These are phyloP conservation scores for Usnea hakonensis DNA, from an alignment of 495 filamentous ascomycete genomes.

Conservation along the genomic window DNA sequence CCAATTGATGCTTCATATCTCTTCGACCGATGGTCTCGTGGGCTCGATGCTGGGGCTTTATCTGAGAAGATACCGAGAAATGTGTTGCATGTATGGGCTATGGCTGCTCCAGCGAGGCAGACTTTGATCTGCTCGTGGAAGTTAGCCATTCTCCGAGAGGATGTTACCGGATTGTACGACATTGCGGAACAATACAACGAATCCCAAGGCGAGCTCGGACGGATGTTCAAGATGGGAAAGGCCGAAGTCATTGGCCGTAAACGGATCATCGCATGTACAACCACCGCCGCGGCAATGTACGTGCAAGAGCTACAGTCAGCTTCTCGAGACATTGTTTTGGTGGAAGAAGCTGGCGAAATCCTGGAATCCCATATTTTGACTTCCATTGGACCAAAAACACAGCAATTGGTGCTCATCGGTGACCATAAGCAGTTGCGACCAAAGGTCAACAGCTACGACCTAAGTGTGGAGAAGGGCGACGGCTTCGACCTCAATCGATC, in stretches of 20 bases:
- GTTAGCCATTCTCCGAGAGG: conserved; percentile 42
- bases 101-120: conserved; percentile 34
- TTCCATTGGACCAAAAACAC: conserved; percentile 48
- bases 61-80: conserved; percentile 23
- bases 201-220: conserved; percentile 32
- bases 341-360: conserved; percentile 78
- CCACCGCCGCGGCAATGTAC: conserved; percentile 64
- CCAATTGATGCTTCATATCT: conserved; percentile 45
- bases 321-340: conserved; percentile 48
- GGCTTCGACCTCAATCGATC: conserved; percentile 65
- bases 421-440: conserved; percentile 74
- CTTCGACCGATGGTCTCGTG: conserved; percentile 47
- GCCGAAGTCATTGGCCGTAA: conserved; percentile 44
- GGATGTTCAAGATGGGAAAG: conserved; percentile 39
- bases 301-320: conserved; percentile 43
- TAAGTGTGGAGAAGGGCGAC: conserved; percentile 59
- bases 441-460: conserved; percentile 55
- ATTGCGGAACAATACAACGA: conserved; percentile 38
- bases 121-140: conserved; percentile 41
- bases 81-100: conserved; percentile 45
- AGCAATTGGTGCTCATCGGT: conserved; percentile 67
- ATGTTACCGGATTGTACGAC: conserved; percentile 33
- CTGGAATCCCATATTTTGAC: conserved; percentile 65
- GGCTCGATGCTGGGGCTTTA: conserved; percentile 41
- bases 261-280: conserved; percentile 66